phyloP scores from a whole-genome alignment of 1,284 basidiomycete species.

The Taiwanofungus camphoratus region DNA sequence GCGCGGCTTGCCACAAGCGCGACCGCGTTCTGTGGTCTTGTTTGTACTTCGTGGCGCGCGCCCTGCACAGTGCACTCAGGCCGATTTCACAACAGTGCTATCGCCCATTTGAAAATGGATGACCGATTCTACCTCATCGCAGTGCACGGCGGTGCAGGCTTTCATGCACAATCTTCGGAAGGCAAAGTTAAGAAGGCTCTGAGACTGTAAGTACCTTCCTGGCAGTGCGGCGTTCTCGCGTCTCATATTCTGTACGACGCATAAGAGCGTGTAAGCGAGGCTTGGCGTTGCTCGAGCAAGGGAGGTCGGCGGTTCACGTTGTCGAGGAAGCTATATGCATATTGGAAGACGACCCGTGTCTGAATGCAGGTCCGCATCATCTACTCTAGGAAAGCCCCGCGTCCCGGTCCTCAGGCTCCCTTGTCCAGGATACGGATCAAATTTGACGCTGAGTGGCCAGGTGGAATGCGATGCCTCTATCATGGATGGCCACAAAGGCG shows the following conservation, averaged over 20 bases:
- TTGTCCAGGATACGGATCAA: constrained; percentile 60
- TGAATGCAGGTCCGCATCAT: constrained; percentile 58
- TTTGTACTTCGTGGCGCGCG: constrained; percentile 13
- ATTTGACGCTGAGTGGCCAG: constrained; percentile 58
- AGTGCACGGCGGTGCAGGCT: constrained; percentile 68
- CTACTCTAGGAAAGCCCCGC: not conserved
- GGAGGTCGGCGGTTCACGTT: constrained; percentile 32
- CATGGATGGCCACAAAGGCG: constrained; percentile 47
- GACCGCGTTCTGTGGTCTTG: constrained; percentile 17
- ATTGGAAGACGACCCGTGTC: constrained; percentile 53
- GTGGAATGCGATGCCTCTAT: constrained; percentile 78
- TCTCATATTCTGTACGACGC: not conserved
- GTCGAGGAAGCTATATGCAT: constrained; percentile 46
- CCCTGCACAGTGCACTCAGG: not conserved
- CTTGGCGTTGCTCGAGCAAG: constrained; percentile 19
- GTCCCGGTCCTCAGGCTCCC: not conserved
- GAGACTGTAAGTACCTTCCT: constrained; percentile 37
- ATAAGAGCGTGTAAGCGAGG: constrained; percentile 42
- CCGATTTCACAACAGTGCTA: not conserved
- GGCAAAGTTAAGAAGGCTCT: constrained; percentile 46
- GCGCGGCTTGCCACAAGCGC: constrained; percentile 18
- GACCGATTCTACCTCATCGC: constrained; percentile 29
- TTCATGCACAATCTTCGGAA: constrained; percentile 40
- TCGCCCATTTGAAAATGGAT: not conserved
- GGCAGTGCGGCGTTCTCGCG: not conserved